phyloP scores from a whole-genome alignment of 257 asterid genomes.

The Solanum sitiens region DNA sequence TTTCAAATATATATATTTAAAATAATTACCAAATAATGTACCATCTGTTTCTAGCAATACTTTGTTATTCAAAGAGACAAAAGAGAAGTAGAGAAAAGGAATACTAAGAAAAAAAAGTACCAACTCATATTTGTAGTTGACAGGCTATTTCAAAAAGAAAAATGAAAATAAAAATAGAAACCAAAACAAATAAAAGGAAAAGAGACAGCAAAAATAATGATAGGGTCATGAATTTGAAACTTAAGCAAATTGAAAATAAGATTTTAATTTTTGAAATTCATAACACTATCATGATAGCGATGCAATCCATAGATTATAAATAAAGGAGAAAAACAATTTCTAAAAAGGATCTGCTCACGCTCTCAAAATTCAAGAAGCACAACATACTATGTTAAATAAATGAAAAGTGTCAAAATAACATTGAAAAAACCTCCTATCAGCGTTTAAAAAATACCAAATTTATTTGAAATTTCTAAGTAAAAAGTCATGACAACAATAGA shows the following conservation, averaged over 20 bases:
- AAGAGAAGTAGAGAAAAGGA: background rate
- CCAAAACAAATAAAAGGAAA: background rate
- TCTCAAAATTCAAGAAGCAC: background rate
- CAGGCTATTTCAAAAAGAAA: background rate
- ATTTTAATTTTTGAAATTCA: background rate
- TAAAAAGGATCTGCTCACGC: background rate
- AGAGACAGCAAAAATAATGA: background rate
- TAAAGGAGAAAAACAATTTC: background rate
- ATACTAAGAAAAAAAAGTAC: background rate
- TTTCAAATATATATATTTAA: background rate
- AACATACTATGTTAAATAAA: too few species aligned
- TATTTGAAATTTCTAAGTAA: background rate
- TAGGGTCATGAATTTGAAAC: background rate
- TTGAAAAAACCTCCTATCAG: accelerated
- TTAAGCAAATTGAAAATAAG: background rate
- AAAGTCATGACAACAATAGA: accelerated
- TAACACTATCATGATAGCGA: background rate
- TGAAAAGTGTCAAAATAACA: background rate
- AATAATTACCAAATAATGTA: background rate
- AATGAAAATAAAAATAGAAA: background rate
- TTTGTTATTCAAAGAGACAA: background rate
- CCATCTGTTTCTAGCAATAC: background rate
- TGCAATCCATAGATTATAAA: background rate
- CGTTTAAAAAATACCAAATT: too few species aligned
- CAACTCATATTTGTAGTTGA: background rate